Evolutionary conservation across 805 yeast species (phyloP).

Genomic region (Yarrowia osloensis): DNA sequence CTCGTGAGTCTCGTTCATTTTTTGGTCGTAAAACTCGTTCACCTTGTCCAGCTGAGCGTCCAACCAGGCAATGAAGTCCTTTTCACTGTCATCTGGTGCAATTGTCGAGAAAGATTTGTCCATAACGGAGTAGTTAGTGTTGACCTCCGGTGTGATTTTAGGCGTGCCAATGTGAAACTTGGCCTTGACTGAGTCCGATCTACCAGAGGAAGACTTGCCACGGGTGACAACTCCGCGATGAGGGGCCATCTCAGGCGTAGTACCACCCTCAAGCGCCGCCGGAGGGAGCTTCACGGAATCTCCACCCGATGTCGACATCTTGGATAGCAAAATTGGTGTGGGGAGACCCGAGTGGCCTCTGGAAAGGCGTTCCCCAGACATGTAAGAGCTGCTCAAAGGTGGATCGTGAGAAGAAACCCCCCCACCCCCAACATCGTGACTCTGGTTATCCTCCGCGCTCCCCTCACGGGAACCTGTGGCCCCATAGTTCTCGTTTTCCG

Average conservation of each 20-base stretch:
- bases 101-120: slow-evolving; percentile 3
- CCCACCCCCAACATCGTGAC: background rate
- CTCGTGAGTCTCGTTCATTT: slow-evolving; percentile 61
- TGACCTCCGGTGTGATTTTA: background rate
- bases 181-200: slow-evolving; percentile 5
- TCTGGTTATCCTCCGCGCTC: background rate
- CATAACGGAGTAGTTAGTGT: slow-evolving; percentile 18
- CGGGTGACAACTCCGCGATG: background rate
- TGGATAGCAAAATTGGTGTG: slow-evolving; percentile 17
- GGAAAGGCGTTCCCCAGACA: slow-evolving; percentile 8
- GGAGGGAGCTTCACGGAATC: slow-evolving; percentile 15
- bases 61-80: slow-evolving; percentile 66
- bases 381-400: background rate
- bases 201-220: background rate
- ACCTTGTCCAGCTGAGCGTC: slow-evolving; percentile 62
- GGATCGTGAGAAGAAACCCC: background rate
- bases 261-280: background rate
- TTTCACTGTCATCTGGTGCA: slow-evolving; percentile 41
- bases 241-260: slow-evolving; percentile 18
- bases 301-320: background rate
- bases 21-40: slow-evolving; percentile 59
- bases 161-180: slow-evolving; percentile 22
- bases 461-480: slow-evolving; percentile 4
- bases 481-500: slow-evolving; percentile 1
- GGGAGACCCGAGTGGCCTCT: slow-evolving; percentile 1